Conservation (phyloP, 768 basidiomycete species). For the Mycena pura region DNA sequence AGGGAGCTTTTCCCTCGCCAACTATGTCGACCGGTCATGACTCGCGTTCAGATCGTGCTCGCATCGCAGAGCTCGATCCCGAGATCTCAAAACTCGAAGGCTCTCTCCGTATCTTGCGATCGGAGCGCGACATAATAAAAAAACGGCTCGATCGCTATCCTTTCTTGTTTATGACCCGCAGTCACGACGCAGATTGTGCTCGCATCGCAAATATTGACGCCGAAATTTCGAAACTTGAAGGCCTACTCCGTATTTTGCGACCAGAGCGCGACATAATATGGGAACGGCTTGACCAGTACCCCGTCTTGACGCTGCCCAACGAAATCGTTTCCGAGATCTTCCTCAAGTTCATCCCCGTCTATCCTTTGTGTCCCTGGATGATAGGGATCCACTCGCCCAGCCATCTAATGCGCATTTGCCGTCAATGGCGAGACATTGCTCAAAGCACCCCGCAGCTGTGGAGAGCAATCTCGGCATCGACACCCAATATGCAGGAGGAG, state of each 20-base stretch:
- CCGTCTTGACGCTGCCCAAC: conserved; percentile 3
- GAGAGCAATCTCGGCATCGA: background rate
- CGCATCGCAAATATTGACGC: background rate
- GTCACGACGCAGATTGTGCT: background rate
- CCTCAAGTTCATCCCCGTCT: background rate
- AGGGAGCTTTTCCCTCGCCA: too few relatives aligned
- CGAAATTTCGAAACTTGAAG: background rate
- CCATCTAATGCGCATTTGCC: background rate
- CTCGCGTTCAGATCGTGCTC: too few relatives aligned
- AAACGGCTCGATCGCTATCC: too few relatives aligned
- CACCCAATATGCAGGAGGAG: background rate
- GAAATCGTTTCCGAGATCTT: conserved; percentile 11
- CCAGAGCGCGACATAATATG: background rate
- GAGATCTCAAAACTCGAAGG: too few relatives aligned
- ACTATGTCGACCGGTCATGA: too few relatives aligned
- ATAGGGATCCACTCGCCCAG: background rate
- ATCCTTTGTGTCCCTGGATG: background rate
- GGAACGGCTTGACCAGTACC: background rate
- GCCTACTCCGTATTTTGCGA: background rate
- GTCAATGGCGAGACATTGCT: background rate
- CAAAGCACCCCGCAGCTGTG: background rate
- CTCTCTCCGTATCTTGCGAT: too few relatives aligned
- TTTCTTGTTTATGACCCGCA: too few relatives aligned
- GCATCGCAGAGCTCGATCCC: too few relatives aligned
- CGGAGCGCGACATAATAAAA: too few relatives aligned